A percentile compares a stretch with the other conserved stretches of the same genome.
Conservation (phyloP, 352 stramenopile genomes). For the Globisporangium splendens region DNA sequence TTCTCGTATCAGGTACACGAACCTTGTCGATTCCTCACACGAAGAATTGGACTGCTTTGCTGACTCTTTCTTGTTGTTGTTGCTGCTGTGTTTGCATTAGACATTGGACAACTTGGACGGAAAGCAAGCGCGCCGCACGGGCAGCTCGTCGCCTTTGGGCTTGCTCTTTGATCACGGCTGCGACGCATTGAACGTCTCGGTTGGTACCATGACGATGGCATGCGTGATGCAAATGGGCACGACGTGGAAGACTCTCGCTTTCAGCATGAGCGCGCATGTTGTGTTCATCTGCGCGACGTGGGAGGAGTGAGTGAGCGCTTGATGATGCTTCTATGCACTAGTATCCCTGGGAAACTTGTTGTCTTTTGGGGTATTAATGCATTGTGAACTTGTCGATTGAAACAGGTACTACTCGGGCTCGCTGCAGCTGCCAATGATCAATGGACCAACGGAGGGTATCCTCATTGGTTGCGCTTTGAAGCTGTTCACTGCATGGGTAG, state of each 20-base stretch:
- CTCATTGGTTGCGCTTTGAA: conserved; percentile 80
- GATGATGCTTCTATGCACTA: not conserved
- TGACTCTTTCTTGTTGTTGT: not conserved
- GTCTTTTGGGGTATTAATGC: not conserved
- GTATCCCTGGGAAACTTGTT: not conserved
- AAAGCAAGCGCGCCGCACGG: conserved; percentile 79
- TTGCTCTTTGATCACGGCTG: conserved; percentile 86
- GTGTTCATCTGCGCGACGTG: conserved; percentile 87
- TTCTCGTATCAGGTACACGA: conserved; percentile 57
- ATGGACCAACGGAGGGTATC: conserved; percentile 96
- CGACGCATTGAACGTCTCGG: conserved; percentile 79
- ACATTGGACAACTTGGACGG: conserved; percentile 86
- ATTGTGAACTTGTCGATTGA: not conserved
- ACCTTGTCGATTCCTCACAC: too few relatives aligned
- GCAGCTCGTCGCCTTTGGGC: conserved; percentile 73
- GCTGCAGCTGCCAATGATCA: conserved; percentile 94
- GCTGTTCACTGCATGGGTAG: conserved; percentile 61
- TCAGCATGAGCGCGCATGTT: conserved; percentile 72
- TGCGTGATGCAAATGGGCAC: conserved; percentile 71
- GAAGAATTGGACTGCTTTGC: not conserved
- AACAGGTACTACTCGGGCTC: conserved; percentile 92
- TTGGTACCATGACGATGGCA: conserved; percentile 80
- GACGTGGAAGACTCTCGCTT: conserved; percentile 74
- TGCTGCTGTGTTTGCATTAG: conserved; percentile 12
- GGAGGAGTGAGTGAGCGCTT: conserved; percentile 58